Conservation (phyloP, 768 basidiomycete species). For the Naematelia aurantialba region DNA sequence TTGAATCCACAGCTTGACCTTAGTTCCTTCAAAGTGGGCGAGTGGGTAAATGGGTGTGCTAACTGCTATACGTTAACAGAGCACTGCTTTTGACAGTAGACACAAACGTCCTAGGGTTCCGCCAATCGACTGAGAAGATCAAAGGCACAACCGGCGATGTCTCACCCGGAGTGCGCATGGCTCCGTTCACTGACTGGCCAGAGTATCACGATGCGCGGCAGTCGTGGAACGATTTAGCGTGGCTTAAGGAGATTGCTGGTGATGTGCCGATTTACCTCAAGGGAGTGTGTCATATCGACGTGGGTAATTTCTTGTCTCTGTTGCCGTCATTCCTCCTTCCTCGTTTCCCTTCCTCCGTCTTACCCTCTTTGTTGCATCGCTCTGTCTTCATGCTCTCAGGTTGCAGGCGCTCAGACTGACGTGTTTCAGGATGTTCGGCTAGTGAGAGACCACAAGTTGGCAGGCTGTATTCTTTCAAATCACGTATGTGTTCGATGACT, state of each 20-base stretch:
- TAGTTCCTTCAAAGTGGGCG: too few relatives aligned
- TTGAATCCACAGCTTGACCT: neutral
- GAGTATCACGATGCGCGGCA: slow-evolving; percentile 42
- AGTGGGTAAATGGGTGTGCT: too few relatives aligned
- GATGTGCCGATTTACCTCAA: slow-evolving; percentile 55
- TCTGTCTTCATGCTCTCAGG: too few relatives aligned
- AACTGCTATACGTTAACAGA: slow-evolving; percentile 51
- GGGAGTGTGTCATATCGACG: slow-evolving; percentile 55
- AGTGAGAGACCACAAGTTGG: slow-evolving; percentile 76
- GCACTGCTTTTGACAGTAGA: slow-evolving; percentile 89
- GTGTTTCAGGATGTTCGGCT: slow-evolving; percentile 67
- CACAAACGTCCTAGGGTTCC: slow-evolving; percentile 58
- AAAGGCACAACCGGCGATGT: slow-evolving; percentile 37
- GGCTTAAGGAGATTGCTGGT: slow-evolving; percentile 48
- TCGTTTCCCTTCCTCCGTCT: too few relatives aligned
- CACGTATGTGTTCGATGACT: slow-evolving; percentile 58
- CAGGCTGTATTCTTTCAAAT: slow-evolving; percentile 43
- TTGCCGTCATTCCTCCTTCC: too few relatives aligned
- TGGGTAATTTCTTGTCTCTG: slow-evolving; percentile 22
- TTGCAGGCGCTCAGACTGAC: too few relatives aligned
- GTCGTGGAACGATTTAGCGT: slow-evolving; percentile 48
- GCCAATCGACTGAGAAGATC: slow-evolving; percentile 38
- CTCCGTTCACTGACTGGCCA: slow-evolving; percentile 30
- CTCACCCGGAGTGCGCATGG: slow-evolving; percentile 39
- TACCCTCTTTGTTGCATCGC: too few relatives aligned